phyloP scores from a whole-genome alignment of 2,329 filamentous ascomycete species.

The Teratosphaeria pseudoeucalypti region DNA sequence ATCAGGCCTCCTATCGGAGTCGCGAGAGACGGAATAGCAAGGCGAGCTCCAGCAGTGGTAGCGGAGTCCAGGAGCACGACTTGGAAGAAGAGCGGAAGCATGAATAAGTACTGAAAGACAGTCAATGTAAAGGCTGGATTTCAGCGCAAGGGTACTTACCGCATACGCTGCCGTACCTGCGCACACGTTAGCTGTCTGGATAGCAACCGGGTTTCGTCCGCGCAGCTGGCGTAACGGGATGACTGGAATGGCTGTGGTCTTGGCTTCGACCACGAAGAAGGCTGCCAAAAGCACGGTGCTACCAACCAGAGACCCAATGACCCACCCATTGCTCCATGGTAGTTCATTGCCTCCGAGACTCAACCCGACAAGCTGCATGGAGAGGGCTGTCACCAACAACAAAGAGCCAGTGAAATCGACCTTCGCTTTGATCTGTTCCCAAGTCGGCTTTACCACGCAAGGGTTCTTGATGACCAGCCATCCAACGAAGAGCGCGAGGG shows the following conservation, averaged over 20 bases:
- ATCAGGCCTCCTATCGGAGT: constrained; percentile 36
- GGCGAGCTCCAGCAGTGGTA: constrained; percentile 33
- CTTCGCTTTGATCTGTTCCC: constrained; percentile 37
- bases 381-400: constrained; percentile 48
- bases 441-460: constrained; percentile 17
- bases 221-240: constrained; percentile 42
- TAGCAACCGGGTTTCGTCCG: constrained; percentile 45
- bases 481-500: constrained; percentile 45
- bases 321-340: constrained; percentile 34
- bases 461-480: constrained; percentile 44
- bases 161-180: constrained; percentile 53
- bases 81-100: constrained; percentile 47
- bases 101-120: constrained; percentile 34
- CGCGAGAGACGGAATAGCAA: constrained; percentile 36
- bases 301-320: constrained; percentile 28
- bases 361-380: constrained; percentile 40
- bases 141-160: constrained; percentile 32
- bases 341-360: constrained; percentile 38
- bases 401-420: constrained; percentile 50
- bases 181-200: constrained; percentile 50
- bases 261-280: constrained; percentile 32
- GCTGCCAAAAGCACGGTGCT: constrained; percentile 28
- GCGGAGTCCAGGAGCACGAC: constrained; percentile 53
- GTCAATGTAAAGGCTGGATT: not conserved
- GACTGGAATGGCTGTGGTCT: constrained; percentile 33